Percentiles rank a stretch among this genome's conserved stretches.
phyloP scores from a whole-genome alignment of 2,329 filamentous ascomycete genomes.

The Talaromyces sp. region DNA sequence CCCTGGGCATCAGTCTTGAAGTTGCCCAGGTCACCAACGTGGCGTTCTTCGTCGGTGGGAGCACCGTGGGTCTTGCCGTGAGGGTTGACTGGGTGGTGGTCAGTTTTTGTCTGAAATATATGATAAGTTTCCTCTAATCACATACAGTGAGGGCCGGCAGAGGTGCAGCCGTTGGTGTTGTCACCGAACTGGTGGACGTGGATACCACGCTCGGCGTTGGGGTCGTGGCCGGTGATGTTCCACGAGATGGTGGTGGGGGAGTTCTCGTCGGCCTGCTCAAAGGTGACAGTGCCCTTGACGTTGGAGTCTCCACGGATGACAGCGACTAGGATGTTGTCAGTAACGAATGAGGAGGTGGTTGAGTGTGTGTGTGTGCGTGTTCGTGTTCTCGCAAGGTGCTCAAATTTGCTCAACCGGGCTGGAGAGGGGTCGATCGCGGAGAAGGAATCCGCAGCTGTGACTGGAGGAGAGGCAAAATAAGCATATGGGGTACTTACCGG shows the following conservation, averaged over 20 bases:
- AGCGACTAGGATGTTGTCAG: conserved; percentile 59
- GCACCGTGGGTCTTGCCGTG: conserved; percentile 87
- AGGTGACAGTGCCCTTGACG: conserved; percentile 86
- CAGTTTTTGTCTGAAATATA: background rate
- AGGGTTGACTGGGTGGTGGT: conserved; percentile 76
- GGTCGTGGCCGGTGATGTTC: conserved; percentile 86
- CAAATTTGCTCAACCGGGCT: conserved; percentile 37
- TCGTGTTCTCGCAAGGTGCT: conserved; percentile 31
- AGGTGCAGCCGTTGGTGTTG: conserved; percentile 99
- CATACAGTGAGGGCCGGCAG: conserved; percentile 94
- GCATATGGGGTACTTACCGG: conserved; percentile 60
- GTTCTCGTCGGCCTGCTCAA: conserved; percentile 84
- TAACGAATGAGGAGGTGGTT: background rate
- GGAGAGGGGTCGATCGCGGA: conserved; percentile 23
- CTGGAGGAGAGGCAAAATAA: conserved; percentile 15
- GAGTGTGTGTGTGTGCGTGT: background rate
- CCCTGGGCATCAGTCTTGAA: conserved; percentile 91
- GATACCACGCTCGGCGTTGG: conserved; percentile 95
- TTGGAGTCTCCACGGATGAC: conserved; percentile 97
- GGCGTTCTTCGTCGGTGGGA: conserved; percentile 74
- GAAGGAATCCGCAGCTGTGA: conserved; percentile 11
- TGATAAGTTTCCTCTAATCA: conserved; percentile 12
- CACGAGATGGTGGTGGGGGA: conserved; percentile 81
- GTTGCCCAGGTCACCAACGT: conserved; percentile 98
- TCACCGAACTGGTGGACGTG: conserved; percentile 99